These are phyloP conservation scores for Phyllosticta citriasiana DNA, from an alignment of 2,329 filamentous ascomycete genomes.

Conservation along the genomic window DNA sequence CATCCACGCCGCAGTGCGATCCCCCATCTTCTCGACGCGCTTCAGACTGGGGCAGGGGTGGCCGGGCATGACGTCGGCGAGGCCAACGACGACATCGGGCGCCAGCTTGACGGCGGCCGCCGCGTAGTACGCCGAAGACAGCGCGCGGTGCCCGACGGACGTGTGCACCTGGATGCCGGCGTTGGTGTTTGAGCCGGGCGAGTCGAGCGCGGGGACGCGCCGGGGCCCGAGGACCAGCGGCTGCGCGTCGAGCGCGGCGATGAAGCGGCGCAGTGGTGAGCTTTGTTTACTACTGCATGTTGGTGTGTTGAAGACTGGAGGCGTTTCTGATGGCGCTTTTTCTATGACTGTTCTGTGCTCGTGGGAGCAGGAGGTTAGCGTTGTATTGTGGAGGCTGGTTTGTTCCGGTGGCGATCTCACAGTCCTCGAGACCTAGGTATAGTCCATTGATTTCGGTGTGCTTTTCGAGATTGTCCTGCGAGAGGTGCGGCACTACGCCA, in stretches of 20 bases:
- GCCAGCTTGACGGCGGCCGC: constrained; percentile 53
- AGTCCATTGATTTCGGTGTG: constrained; percentile 57
- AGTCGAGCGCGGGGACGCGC: constrained; percentile 62
- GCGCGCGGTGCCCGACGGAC: constrained; percentile 69
- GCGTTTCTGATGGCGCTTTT: constrained; percentile 40
- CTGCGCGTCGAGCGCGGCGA: constrained; percentile 55
- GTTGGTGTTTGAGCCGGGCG: constrained; percentile 59
- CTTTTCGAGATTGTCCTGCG: constrained; percentile 67
- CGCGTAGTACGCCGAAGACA: constrained; percentile 61
- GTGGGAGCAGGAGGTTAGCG: constrained; percentile 31
- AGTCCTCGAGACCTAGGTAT: constrained; percentile 85
- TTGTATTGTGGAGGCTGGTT: not conserved
- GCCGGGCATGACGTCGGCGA: constrained; percentile 63
- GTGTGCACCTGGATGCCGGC: constrained; percentile 69
- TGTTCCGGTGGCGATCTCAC: constrained; percentile 44
- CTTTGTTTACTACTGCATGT: constrained; percentile 26
- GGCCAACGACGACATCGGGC: constrained; percentile 70
- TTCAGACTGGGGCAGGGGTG: constrained; percentile 52
- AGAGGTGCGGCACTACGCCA: constrained; percentile 77
- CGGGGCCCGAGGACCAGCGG: constrained; percentile 67
- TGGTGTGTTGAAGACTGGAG: constrained; percentile 41
- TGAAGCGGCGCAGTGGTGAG: constrained; percentile 65
- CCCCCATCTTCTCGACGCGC: constrained; percentile 71
- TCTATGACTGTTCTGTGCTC: constrained; percentile 49
- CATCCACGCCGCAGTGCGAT: constrained; percentile 76